phyloP scores from a whole-genome alignment of 495 filamentous ascomycete genomes.

The Tuber melanosporum region DNA sequence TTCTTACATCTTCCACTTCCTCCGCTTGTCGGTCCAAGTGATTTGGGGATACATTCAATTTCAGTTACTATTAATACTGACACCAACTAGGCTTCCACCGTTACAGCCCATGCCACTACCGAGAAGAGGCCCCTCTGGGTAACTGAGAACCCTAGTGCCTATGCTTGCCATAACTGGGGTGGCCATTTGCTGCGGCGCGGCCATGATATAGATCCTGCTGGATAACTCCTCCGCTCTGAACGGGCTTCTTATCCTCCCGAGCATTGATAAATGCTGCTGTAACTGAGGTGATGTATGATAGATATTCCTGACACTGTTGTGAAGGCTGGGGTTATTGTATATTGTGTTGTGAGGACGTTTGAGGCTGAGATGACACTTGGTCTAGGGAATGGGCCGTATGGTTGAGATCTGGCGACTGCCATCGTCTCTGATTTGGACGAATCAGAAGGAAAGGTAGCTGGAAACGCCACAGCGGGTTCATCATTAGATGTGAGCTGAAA shows the following conservation, averaged over 20 bases:
- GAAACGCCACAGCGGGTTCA: conserved; percentile 21
- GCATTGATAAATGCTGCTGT: conserved; percentile 22
- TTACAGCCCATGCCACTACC: conserved; percentile 13
- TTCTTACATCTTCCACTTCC: conserved; percentile 2
- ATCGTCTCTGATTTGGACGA: conserved; percentile 25
- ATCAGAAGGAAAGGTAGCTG: conserved; percentile 18
- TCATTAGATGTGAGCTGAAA: neutral
- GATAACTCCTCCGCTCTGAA: conserved; percentile 34
- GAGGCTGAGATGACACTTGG: neutral
- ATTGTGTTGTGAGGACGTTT: conserved; percentile 11
- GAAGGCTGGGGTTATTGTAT: conserved; percentile 5
- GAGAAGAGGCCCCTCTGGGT: conserved; percentile 20
- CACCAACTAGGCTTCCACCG: conserved; percentile 18
- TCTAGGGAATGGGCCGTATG: neutral
- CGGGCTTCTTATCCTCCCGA: conserved; percentile 8
- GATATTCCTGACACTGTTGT: conserved; percentile 19
- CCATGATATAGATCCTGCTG: conserved; percentile 22
- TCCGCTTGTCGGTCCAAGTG: conserved; percentile 15
- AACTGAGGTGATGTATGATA: conserved; percentile 11
- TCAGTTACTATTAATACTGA: conserved; percentile 14
- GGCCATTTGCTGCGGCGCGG: conserved; percentile 25
- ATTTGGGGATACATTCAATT: conserved; percentile 10
- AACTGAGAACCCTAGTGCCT: conserved; percentile 18
- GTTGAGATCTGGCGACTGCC: conserved; percentile 9
- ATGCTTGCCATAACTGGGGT: conserved; percentile 19